phyloP scores from a whole-genome alignment of 2,329 filamentous ascomycete species.

The Fusarium odoratissimum region DNA sequence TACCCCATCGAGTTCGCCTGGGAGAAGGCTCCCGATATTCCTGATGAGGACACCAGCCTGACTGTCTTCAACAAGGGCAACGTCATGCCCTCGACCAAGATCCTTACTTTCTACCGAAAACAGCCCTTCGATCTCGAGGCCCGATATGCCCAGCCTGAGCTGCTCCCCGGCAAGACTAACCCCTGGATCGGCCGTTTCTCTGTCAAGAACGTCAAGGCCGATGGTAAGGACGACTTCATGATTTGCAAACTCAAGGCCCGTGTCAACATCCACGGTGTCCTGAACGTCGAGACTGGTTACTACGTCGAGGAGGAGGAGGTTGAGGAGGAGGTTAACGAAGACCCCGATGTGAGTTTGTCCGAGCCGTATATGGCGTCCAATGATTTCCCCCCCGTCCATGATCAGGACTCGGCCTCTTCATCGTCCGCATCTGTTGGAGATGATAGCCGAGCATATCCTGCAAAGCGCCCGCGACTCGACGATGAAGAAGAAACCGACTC shows the following conservation, averaged over 20 bases:
- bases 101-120: conserved; percentile 98
- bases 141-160: conserved; percentile 87
- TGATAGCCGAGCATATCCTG: conserved; percentile 17
- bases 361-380: neutral
- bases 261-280: conserved; percentile 93
- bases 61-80: conserved; percentile 98
- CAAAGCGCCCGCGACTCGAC: conserved; percentile 39
- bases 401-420: conserved; percentile 5
- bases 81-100: conserved; percentile 97
- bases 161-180: conserved; percentile 87
- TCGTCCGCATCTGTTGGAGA: conserved; percentile 34
- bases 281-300: conserved; percentile 97
- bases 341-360: conserved; percentile 75
- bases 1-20: conserved; percentile 99
- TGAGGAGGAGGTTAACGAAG: conserved; percentile 88
- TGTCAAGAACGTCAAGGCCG: conserved; percentile 95
- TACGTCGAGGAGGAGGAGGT: conserved; percentile 98
- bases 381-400: neutral
- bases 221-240: conserved; percentile 97
- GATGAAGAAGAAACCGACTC: neutral
- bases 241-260: conserved; percentile 99
- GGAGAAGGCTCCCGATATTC: conserved; percentile 98
- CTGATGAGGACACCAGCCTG: conserved; percentile 96
- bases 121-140: conserved; percentile 97
- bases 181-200: conserved; percentile 98